Evolutionary conservation across 257 asterid genomes (phyloP).

Genomic region (Solanum appendiculatum): DNA sequence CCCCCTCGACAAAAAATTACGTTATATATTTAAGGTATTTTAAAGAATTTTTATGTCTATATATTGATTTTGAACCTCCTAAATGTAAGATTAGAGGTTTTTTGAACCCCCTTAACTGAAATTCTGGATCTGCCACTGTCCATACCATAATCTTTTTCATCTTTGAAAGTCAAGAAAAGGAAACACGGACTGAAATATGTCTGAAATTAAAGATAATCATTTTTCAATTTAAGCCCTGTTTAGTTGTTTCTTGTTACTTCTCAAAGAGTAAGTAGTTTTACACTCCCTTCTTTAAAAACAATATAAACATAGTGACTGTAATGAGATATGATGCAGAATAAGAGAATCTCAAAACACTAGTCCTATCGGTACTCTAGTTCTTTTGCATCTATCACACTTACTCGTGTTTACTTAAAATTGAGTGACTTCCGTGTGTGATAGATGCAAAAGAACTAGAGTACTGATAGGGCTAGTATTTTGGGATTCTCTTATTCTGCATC

Average conservation of each 20-base stretch:
- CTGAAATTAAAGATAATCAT: background rate
- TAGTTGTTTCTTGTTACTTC: background rate
- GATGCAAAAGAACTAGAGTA: too few species aligned
- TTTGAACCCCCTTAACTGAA: too few species aligned
- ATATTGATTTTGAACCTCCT: too few species aligned
- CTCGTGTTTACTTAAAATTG: background rate
- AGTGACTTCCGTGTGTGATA: too few species aligned
- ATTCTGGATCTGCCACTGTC: too few species aligned
- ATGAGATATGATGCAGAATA: background rate
- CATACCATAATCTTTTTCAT: slow-evolving; percentile 4
- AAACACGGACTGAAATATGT: background rate
- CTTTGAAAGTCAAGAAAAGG: background rate
- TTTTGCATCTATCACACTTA: background rate
- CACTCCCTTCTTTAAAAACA: background rate
- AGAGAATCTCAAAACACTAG: background rate
- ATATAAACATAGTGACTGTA: background rate
- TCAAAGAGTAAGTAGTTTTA: background rate
- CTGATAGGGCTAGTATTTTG: too few species aligned
- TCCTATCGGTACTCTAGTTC: slow-evolving; percentile 51
- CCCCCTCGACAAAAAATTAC: too few species aligned
- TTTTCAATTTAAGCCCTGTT: background rate
- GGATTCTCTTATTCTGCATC: too few species aligned
- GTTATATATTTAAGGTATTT: too few species aligned
- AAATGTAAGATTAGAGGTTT: too few species aligned
- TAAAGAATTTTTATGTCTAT: too few species aligned